Evolutionary conservation across 2,329 filamentous ascomycete species (phyloP).

Genomic region (Colletotrichum lindemuthianum): DNA sequence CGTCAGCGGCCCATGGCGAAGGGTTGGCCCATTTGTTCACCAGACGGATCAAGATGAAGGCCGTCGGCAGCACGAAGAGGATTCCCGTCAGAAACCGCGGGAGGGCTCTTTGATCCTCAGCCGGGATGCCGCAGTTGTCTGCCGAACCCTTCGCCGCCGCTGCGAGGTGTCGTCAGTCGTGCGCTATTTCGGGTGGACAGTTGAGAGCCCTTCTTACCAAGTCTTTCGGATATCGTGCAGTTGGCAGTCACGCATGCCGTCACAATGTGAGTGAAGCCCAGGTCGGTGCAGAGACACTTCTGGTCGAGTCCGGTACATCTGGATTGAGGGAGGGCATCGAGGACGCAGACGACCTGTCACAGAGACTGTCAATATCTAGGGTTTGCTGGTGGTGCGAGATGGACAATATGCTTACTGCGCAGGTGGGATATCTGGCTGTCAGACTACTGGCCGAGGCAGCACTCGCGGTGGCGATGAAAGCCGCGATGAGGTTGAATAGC

Average conservation of each 20-base stretch:
- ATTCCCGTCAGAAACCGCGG: neutral
- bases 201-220: neutral
- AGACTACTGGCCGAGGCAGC: neutral
- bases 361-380: neutral
- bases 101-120: neutral
- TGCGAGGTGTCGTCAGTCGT: neutral
- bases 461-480: neutral
- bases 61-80: conserved; percentile 2
- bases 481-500: conserved; percentile 1
- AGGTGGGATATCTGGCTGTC: neutral
- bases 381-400: neutral
- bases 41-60: neutral
- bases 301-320: neutral
- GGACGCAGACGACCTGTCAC: neutral
- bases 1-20: neutral
- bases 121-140: neutral
- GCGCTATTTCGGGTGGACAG: neutral
- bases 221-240: neutral
- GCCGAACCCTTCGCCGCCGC: neutral
- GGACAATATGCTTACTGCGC: neutral
- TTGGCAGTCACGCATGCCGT: neutral
- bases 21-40: neutral
- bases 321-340: neutral
- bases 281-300: conserved; percentile 2
- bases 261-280: neutral